These are phyloP conservation scores for Hypocreales sp. DNA, from an alignment of 2,329 filamentous ascomycete species.

Conservation along the genomic window DNA sequence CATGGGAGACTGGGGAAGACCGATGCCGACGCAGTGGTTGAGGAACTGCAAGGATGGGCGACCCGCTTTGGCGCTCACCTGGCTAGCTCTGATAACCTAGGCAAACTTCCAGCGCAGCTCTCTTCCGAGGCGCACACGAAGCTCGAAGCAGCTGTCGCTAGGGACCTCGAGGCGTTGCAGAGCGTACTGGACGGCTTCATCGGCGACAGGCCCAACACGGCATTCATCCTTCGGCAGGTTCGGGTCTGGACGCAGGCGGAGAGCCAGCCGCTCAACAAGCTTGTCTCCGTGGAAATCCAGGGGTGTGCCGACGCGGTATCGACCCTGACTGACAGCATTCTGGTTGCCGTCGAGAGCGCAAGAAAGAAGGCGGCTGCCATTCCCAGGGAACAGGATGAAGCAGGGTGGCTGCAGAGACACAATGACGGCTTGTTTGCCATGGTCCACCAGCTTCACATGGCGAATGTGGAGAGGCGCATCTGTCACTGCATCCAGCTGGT, in stretches of 20 bases:
- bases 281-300: slow-evolving; percentile 12
- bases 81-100: slow-evolving; percentile 23
- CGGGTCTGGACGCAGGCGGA: slow-evolving; percentile 41
- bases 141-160: slow-evolving; percentile 18
- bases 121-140: slow-evolving; percentile 20
- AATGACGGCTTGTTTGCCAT: slow-evolving; percentile 35
- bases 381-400: slow-evolving; percentile 17
- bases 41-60: slow-evolving; percentile 33
- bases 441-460: slow-evolving; percentile 42
- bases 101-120: slow-evolving; percentile 35
- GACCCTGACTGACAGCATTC: slow-evolving; percentile 54
- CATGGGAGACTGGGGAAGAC: slow-evolving; percentile 49
- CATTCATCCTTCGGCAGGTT: slow-evolving; percentile 52
- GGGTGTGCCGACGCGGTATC: slow-evolving; percentile 44
- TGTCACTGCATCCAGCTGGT: slow-evolving; percentile 20
- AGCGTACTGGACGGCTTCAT: slow-evolving; percentile 24
- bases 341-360: slow-evolving; percentile 66
- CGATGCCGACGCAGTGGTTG: slow-evolving; percentile 27
- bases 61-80: slow-evolving; percentile 28
- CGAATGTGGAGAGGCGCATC: slow-evolving; percentile 32
- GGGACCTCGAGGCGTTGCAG: slow-evolving; percentile 20
- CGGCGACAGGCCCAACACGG: slow-evolving; percentile 35
- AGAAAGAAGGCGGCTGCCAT: slow-evolving; percentile 35
- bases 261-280: slow-evolving; percentile 4
- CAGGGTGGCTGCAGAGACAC: slow-evolving; percentile 21